A percentile compares a stretch with the other conserved stretches of the same genome.
phyloP scores from a whole-genome alignment of 495 filamentous ascomycete species.

The Polyplosphaeria fusca region DNA sequence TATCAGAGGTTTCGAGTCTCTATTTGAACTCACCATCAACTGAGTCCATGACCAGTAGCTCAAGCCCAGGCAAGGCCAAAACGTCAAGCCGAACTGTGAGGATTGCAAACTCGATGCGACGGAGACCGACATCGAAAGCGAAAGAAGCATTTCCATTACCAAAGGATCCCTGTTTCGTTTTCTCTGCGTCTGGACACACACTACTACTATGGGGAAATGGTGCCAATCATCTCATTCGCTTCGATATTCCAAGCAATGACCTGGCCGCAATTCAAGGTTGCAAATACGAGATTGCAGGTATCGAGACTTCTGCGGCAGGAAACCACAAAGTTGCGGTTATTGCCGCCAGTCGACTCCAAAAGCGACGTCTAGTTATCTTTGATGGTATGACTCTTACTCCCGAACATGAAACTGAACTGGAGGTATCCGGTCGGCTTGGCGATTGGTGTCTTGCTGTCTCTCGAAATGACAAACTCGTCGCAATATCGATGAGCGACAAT shows the following conservation, averaged over 20 bases:
- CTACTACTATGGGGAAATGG: conserved; percentile 28
- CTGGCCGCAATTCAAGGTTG: conserved; percentile 26
- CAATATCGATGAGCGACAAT: conserved; percentile 25
- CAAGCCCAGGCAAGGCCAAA: conserved; percentile 21
- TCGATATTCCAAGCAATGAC: conserved; percentile 33
- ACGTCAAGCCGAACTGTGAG: conserved; percentile 14
- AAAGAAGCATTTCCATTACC: conserved; percentile 21
- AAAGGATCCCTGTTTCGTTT: conserved; percentile 22
- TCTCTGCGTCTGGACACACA: conserved; percentile 27
- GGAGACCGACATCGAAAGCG: conserved; percentile 12
- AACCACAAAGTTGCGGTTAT: conserved; percentile 30
- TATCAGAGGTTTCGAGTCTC: conserved; percentile 12
- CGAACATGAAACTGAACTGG: conserved; percentile 15
- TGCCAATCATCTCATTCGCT: conserved; percentile 18
- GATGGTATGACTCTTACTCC: conserved; percentile 20
- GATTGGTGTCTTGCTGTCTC: conserved; percentile 26
- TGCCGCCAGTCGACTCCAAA: conserved; percentile 1
- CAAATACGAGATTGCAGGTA: conserved; percentile 20
- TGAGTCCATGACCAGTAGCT: conserved; percentile 11
- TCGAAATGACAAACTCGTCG: conserved; percentile 24
- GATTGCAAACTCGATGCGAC: conserved; percentile 25
- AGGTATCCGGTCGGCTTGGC: conserved; percentile 5
- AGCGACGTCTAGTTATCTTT: conserved; percentile 17
- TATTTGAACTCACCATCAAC: conserved; percentile 23
- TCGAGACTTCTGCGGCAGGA: conserved; percentile 27